Conservation (phyloP, 139 green algal genomes). For the Micractinium conductrix region DNA sequence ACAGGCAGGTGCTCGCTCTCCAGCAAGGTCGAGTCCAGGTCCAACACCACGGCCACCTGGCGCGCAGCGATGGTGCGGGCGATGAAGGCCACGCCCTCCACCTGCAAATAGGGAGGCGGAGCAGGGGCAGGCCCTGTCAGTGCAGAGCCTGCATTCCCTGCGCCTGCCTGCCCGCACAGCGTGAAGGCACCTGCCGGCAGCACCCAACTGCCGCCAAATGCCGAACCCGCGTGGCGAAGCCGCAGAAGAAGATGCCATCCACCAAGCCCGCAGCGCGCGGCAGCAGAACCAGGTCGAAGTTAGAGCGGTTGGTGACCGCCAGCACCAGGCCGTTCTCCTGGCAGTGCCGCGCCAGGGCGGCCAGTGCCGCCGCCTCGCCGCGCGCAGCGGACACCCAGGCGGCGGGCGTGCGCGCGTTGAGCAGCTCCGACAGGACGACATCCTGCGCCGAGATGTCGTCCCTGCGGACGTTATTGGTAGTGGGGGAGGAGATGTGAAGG, state of each 20-base stretch:
- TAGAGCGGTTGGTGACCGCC: not conserved
- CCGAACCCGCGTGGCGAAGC: not conserved
- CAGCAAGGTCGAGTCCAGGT: constrained; percentile 27
- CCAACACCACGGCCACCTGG: constrained; percentile 23
- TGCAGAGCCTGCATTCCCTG: too few relatives aligned
- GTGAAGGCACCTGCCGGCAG: too few relatives aligned
- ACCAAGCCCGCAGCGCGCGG: constrained; percentile 2
- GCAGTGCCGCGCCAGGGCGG: not conserved
- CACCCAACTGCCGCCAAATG: too few relatives aligned
- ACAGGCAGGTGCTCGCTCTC: constrained; percentile 26
- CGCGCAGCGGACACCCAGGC: not conserved
- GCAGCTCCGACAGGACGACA: constrained; percentile 27
- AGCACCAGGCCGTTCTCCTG: not conserved
- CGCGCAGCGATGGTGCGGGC: not conserved
- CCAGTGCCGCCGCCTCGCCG: not conserved
- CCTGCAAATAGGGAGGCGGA: not conserved
- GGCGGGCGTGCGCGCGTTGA: constrained; percentile 2
- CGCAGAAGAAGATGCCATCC: not conserved
- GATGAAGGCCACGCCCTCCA: constrained; percentile 14
- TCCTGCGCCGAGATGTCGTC: constrained; percentile 7
- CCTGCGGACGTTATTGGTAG: too few relatives aligned
- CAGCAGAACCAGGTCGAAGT: constrained; percentile 26
- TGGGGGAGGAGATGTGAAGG: too few relatives aligned
- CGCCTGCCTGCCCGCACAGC: not conserved
- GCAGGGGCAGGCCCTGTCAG: not conserved